phyloP scores from a whole-genome alignment of 768 basidiomycete species.

The Sarcomyxa edulis region DNA sequence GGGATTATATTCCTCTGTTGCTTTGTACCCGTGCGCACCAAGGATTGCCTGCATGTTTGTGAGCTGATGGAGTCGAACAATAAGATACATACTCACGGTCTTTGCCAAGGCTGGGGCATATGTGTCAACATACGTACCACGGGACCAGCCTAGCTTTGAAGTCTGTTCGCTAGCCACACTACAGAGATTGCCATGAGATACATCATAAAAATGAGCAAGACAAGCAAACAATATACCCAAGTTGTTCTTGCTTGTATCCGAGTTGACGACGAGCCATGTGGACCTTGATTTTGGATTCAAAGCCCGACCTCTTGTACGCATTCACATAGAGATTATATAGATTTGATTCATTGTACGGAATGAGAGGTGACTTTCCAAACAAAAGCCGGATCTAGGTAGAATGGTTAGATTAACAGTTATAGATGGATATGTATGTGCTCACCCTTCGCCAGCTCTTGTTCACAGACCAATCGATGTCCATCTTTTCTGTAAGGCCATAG shows the following conservation, averaged over 20 bases:
- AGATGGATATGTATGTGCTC: slow-evolving; percentile 1
- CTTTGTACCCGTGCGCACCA: slow-evolving; percentile 17
- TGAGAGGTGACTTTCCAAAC: not conserved
- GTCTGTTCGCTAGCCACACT: slow-evolving; percentile 18
- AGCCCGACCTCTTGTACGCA: slow-evolving; percentile 12
- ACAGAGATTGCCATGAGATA: no score
- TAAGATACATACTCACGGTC: slow-evolving; percentile 13
- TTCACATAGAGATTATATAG: slow-evolving; percentile 18
- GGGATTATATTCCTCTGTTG: slow-evolving; percentile 18
- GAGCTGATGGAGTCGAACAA: no score
- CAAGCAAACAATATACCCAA: slow-evolving; percentile 12
- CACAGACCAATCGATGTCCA: slow-evolving; percentile 19
- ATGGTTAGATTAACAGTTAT: slow-evolving; percentile 10
- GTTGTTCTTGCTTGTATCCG: slow-evolving; percentile 16
- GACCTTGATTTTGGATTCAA: slow-evolving; percentile 15
- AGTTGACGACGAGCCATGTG: slow-evolving; percentile 19
- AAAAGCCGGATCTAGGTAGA: slow-evolving; percentile 2
- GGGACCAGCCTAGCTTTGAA: slow-evolving; percentile 18
- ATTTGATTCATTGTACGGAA: slow-evolving; percentile 8
- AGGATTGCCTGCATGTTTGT: slow-evolving; percentile 25
- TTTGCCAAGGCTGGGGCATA: slow-evolving; percentile 20
- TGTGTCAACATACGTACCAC: slow-evolving; percentile 15
- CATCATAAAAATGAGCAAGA: not conserved
- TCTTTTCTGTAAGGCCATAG: slow-evolving; percentile 8
- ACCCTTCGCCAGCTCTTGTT: slow-evolving; percentile 24